These are phyloP conservation scores for Ceratocystis smalleyi DNA, from an alignment of 2,329 filamentous ascomycete genomes.

Conservation along the genomic window DNA sequence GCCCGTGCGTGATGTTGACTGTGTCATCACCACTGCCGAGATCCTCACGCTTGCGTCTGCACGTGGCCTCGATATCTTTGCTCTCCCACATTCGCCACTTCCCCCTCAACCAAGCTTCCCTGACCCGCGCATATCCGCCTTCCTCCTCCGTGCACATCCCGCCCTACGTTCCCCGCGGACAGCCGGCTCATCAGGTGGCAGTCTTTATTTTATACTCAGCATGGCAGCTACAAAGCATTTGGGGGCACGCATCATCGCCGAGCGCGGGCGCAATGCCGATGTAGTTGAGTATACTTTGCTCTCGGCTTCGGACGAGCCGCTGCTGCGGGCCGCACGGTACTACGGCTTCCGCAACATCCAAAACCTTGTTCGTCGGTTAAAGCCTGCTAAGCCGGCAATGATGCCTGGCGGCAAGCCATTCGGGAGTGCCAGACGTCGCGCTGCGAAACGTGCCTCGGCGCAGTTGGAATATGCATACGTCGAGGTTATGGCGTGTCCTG, in stretches of 20 bases:
- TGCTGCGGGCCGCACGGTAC: constrained; percentile 75
- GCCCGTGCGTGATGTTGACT: constrained; percentile 78
- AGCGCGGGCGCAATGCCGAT: constrained; percentile 73
- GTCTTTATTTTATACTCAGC: constrained; percentile 69
- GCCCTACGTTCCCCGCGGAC: constrained; percentile 33
- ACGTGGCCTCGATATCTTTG: constrained; percentile 60
- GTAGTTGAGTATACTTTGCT: constrained; percentile 71
- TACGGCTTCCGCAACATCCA: constrained; percentile 98
- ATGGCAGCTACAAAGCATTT: constrained; percentile 55
- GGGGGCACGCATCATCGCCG: constrained; percentile 53
- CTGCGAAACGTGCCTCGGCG: constrained; percentile 27
- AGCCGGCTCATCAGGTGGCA: constrained; percentile 83
- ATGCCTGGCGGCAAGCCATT: constrained; percentile 60
- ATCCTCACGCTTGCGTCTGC: constrained; percentile 77
- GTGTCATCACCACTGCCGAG: constrained; percentile 93
- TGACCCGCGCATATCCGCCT: constrained; percentile 51
- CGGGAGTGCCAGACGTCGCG: constrained; percentile 35
- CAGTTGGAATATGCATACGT: constrained; percentile 67
- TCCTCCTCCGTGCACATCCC: constrained; percentile 47
- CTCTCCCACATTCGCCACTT: constrained; percentile 31
- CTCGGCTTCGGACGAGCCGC: constrained; percentile 33
- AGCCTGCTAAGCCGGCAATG: constrained; percentile 60
- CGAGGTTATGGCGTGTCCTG: constrained; percentile 97
- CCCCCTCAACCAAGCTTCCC: constrained; percentile 47
- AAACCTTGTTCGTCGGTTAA: constrained; percentile 83